phyloP scores from a whole-genome alignment of 352 stramenopile species.

The Pythium brachiatum region DNA sequence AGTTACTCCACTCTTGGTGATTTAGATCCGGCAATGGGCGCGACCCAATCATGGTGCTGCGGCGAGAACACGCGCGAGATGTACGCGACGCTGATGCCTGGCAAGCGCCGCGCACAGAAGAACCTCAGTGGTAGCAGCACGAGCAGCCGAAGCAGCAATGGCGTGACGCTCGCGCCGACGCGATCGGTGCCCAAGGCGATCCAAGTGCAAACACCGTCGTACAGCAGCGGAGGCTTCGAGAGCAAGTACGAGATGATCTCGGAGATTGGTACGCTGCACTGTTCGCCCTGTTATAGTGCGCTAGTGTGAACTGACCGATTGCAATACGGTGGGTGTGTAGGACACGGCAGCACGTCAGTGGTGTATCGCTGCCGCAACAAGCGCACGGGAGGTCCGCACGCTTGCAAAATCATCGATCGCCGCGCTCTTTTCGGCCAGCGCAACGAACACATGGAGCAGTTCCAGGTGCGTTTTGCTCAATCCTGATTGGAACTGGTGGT shows the following conservation, averaged over 20 bases:
- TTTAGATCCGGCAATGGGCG: conserved; percentile 16
- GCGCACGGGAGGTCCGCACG: conserved; percentile 45
- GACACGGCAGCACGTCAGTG: conserved; percentile 80
- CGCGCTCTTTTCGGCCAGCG: conserved; percentile 63
- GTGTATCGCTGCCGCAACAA: conserved; percentile 81
- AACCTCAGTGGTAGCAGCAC: conserved; percentile 41
- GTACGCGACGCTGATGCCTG: conserved; percentile 30
- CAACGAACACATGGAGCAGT: conserved; percentile 85
- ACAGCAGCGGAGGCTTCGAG: conserved; percentile 70
- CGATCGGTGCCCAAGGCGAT: conserved; percentile 54
- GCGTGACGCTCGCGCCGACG: conserved; percentile 19
- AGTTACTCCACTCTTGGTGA: background rate
- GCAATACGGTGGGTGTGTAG: conserved; percentile 26
- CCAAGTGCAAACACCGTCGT: conserved; percentile 63
- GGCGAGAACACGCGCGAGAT: conserved; percentile 35
- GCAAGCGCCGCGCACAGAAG: conserved; percentile 37
- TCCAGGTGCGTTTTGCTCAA: conserved; percentile 50
- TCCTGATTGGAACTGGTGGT: background rate
- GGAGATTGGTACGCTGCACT: conserved; percentile 68
- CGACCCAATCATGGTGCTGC: conserved; percentile 46
- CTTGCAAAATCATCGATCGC: conserved; percentile 90
- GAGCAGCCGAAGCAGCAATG: conserved; percentile 33
- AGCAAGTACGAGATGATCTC: conserved; percentile 81
- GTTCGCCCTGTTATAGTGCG: background rate
- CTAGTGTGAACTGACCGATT: background rate